Conservation (phyloP, 2,329 filamentous ascomycete species). For the Pseudogymnoascus sp. region DNA sequence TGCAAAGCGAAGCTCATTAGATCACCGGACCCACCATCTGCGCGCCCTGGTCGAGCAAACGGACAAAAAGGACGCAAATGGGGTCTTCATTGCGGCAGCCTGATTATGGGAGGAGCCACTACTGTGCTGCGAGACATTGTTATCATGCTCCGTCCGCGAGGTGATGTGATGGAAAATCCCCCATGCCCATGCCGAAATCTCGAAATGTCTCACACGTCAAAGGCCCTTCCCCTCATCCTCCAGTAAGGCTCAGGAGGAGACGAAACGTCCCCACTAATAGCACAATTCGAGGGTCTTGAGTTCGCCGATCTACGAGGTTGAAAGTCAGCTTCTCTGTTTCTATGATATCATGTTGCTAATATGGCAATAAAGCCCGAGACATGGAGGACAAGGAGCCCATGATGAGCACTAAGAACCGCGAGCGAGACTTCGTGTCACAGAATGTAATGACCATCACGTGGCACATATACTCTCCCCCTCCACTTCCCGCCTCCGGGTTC, state of each 20-base stretch:
- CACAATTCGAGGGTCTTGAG: neutral
- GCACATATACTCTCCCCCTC: neutral
- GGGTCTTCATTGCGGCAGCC: neutral
- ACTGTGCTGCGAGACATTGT: neutral
- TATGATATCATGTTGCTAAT: neutral
- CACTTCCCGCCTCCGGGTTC: neutral
- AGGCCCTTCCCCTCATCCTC: neutral
- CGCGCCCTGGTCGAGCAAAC: neutral
- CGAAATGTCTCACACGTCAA: neutral
- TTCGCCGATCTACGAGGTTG: neutral
- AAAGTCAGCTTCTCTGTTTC: neutral
- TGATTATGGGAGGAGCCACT: neutral
- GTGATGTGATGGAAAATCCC: constrained; percentile 1
- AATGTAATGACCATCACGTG: constrained; percentile 3
- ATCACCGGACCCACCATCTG: neutral
- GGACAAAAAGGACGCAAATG: neutral
- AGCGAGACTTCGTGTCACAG: neutral
- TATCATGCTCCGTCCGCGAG: neutral
- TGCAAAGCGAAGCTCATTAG: neutral
- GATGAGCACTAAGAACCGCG: neutral
- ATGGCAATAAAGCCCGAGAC: neutral
- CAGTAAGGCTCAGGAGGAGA: neutral
- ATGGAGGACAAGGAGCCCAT: neutral
- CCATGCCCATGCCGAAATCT: neutral
- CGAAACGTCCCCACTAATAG: neutral